A percentile compares a stretch with the other conserved stretches of the same genome.
phyloP scores from a whole-genome alignment of 2,329 filamentous ascomycete species.

The Pyricularia pennisetigena region DNA sequence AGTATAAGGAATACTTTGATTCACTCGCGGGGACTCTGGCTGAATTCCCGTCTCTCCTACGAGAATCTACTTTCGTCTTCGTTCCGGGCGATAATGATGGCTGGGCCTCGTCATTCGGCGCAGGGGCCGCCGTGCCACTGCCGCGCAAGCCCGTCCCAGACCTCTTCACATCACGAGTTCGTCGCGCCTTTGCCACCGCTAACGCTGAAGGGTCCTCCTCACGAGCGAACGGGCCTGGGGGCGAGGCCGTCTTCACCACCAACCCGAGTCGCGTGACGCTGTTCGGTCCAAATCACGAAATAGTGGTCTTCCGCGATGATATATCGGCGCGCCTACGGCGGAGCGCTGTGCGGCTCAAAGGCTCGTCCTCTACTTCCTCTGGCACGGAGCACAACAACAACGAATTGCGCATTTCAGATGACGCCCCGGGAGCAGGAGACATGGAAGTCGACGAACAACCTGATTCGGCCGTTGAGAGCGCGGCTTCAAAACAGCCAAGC shows the following conservation, averaged over 20 bases:
- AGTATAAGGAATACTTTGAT: constrained; percentile 96
- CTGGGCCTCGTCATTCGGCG: constrained; percentile 83
- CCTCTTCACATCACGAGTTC: constrained; percentile 80
- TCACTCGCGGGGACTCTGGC: constrained; percentile 70
- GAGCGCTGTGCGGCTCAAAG: constrained; percentile 61
- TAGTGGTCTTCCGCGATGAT: constrained; percentile 82
- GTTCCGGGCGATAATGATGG: constrained; percentile 95
- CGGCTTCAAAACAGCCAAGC: neutral
- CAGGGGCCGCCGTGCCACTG: constrained; percentile 60
- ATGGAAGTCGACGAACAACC: constrained; percentile 6
- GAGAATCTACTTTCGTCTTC: constrained; percentile 77
- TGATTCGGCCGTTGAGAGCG: constrained; percentile 2
- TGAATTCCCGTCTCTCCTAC: constrained; percentile 74
- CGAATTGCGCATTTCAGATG: constrained; percentile 19
- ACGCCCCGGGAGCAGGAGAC: constrained; percentile 25
- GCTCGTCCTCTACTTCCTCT: constrained; percentile 14
- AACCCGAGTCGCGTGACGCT: constrained; percentile 77
- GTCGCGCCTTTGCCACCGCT: constrained; percentile 68
- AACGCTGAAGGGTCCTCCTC: constrained; percentile 52
- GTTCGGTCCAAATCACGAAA: constrained; percentile 81
- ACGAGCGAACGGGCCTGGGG: constrained; percentile 37
- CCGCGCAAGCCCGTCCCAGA: constrained; percentile 69
- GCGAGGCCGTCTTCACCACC: constrained; percentile 76
- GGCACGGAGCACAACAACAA: constrained; percentile 8
- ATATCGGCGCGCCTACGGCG: constrained; percentile 70